Percentiles rank a stretch among this genome's conserved stretches.
phyloP scores from a whole-genome alignment of 352 stramenopile genomes.

The Peronospora destructor region DNA sequence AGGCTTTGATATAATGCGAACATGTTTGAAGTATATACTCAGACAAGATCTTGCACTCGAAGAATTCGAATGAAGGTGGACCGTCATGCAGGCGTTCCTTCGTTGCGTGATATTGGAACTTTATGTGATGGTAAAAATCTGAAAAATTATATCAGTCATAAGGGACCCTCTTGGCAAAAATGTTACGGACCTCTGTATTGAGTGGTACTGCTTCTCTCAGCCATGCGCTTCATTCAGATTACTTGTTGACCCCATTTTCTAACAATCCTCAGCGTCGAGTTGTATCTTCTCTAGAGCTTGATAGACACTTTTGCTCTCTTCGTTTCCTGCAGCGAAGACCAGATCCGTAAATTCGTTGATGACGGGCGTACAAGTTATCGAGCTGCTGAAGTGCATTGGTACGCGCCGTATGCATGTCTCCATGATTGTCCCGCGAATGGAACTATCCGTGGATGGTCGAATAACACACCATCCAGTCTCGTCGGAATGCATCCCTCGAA shows the following conservation, averaged over 20 bases:
- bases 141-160: no score
- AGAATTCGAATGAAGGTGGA: no score
- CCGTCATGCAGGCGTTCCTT: no score
- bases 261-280: constrained; percentile 8
- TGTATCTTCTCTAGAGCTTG: constrained; percentile 22
- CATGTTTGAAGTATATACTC: no score
- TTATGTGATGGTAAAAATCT: no score
- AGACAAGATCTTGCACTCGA: no score
- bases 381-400: constrained; percentile 29
- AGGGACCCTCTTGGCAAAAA: no score
- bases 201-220: no score
- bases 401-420: constrained; percentile 24
- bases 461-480: constrained; percentile 27
- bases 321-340: constrained; percentile 17
- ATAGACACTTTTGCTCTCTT: constrained; percentile 17
- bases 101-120: no score
- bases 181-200: no score
- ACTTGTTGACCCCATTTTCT: neutral
- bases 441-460: constrained; percentile 4
- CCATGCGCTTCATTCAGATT: no score
- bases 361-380: constrained; percentile 1
- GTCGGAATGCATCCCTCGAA: constrained; percentile 25
- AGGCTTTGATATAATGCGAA: no score
- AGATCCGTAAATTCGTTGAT: constrained; percentile 25
- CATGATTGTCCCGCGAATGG: constrained; percentile 16